A percentile compares a stretch with the other conserved stretches of the same genome.
phyloP scores from a whole-genome alignment of 495 filamentous ascomycete genomes.

The Thermothielavioides terrestris region DNA sequence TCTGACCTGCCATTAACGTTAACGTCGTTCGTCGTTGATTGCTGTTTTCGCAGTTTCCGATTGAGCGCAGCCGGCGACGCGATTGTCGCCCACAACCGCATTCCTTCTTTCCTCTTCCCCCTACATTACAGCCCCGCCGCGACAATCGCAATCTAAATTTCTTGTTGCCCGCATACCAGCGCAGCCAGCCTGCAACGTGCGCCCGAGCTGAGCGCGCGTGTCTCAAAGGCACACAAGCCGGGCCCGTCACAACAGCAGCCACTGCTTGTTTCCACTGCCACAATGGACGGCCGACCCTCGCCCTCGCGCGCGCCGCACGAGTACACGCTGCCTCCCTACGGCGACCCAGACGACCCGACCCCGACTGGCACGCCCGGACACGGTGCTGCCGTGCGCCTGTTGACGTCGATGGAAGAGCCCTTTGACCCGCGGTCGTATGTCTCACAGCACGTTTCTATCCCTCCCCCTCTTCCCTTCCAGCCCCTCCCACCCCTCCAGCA shows the following conservation, averaged over 20 bases:
- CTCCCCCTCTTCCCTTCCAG: constrained; percentile 22
- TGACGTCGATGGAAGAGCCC: constrained; percentile 44
- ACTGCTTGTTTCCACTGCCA: too few relatives aligned
- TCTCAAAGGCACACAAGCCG: constrained; percentile 11
- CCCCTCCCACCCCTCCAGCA: constrained; percentile 10
- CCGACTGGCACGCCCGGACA: constrained; percentile 26
- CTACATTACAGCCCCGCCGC: not conserved
- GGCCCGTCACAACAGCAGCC: constrained; percentile 19
- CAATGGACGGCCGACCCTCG: constrained; percentile 39
- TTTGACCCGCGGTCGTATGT: constrained; percentile 35
- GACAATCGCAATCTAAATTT: not conserved
- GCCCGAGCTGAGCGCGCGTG: too few relatives aligned
- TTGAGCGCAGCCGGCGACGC: too few relatives aligned
- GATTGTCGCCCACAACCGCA: too few relatives aligned
- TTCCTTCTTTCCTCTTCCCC: not conserved
- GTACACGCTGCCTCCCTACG: constrained; percentile 41
- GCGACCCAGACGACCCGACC: constrained; percentile 38
- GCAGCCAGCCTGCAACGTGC: not conserved
- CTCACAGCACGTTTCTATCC: constrained; percentile 21
- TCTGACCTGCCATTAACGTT: not conserved
- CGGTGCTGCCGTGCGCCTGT: constrained; percentile 38
- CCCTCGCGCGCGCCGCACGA: constrained; percentile 35
- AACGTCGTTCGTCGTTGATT: too few relatives aligned
- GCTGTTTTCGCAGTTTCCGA: too few relatives aligned
- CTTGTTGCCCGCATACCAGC: not conserved